Evolutionary conservation across 495 filamentous ascomycete species (phyloP), one percentile per base, ranked within the genome.

Genomic region (Poronia punctata): DNA sequence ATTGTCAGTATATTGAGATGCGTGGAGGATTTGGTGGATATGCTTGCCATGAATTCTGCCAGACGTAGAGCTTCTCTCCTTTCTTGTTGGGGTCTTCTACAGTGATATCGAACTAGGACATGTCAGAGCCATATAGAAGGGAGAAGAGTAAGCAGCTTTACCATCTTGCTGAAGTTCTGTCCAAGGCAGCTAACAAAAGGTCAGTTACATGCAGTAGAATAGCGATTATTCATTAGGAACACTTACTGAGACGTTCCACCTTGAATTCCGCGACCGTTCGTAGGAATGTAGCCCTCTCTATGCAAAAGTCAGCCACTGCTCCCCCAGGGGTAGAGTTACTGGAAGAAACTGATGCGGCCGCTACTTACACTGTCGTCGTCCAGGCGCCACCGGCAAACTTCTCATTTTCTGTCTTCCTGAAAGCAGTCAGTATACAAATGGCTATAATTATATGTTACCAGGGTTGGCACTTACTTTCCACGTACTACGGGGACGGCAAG

Each of bases 91-190:
- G 93, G 55, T 96, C 88, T 63, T 98, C 90, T 12, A 98, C 89
- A 0, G 83, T 88, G 64, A 98, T 95, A 57, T 86, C 80, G 64
- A 96, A 98, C 39, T 42, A 27, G 5, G 16, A 35, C 3, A 27
- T 3, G 30, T 42, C 28, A 42, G 22, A 21, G 7, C 22, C 6
- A 12, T 3, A 10, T 35, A 21, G 11, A 9, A 19, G 9, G 21
- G 16, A 16, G 0, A 5, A 35, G 14, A n/a, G 23, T n/a, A n/a
- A n/a, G 7, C 5, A 9, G 22, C 3, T 14, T 35, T 27, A 28
- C 39, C 92, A 98, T 98, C 64, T 86, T 95, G 59, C 81, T 84
- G 73, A 98, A 96, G 64, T 97, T 95, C 62, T 95, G 89, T 20
- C 92, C 92, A 1, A 98, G 75, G 56, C 86, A 89, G 56, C 41